A percentile compares a stretch with the other conserved stretches of the same genome.
These are phyloP conservation scores for Trichothecium sympodiale DNA, from an alignment of 2,329 filamentous ascomycete genomes.

Conservation along the genomic window DNA sequence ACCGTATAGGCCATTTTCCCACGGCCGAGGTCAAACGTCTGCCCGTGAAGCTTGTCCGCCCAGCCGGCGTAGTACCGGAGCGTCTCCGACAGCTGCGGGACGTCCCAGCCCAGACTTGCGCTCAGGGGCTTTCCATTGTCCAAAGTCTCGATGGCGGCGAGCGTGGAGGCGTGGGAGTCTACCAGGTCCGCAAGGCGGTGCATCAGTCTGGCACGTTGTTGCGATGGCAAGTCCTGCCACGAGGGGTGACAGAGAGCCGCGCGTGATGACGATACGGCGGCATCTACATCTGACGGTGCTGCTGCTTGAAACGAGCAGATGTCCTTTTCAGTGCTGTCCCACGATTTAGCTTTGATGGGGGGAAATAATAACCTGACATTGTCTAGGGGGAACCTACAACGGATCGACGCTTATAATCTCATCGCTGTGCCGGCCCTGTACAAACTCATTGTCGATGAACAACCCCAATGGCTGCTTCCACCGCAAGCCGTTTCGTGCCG, in stretches of 20 bases:
- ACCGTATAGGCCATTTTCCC: constrained; percentile 67
- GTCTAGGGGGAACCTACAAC: constrained; percentile 32
- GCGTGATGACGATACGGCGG: constrained; percentile 57
- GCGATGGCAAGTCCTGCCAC: constrained; percentile 58
- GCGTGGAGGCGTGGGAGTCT: constrained; percentile 44
- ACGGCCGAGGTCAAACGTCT: constrained; percentile 62
- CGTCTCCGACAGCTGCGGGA: not conserved
- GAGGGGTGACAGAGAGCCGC: constrained; percentile 54
- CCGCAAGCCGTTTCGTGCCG: constrained; percentile 62
- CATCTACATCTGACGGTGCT: constrained; percentile 54
- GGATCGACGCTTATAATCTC: constrained; percentile 61
- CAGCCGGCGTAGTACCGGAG: constrained; percentile 70
- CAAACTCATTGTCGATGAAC: constrained; percentile 77
- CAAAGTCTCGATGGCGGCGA: constrained; percentile 54
- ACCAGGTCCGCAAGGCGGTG: constrained; percentile 60
- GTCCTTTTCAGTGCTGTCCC: constrained; percentile 43
- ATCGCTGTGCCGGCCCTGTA: constrained; percentile 52
- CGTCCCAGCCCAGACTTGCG: constrained; percentile 38
- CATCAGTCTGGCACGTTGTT: constrained; percentile 58
- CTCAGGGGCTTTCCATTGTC: constrained; percentile 72
- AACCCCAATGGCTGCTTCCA: constrained; percentile 67
- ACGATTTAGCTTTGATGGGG: not conserved
- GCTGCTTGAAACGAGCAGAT: constrained; percentile 64
- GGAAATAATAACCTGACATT: not conserved
- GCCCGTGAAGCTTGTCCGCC: constrained; percentile 69